Evolutionary conservation across 2,329 filamentous ascomycete species (phyloP).

Genomic region (Sphaceloma murrayae): DNA sequence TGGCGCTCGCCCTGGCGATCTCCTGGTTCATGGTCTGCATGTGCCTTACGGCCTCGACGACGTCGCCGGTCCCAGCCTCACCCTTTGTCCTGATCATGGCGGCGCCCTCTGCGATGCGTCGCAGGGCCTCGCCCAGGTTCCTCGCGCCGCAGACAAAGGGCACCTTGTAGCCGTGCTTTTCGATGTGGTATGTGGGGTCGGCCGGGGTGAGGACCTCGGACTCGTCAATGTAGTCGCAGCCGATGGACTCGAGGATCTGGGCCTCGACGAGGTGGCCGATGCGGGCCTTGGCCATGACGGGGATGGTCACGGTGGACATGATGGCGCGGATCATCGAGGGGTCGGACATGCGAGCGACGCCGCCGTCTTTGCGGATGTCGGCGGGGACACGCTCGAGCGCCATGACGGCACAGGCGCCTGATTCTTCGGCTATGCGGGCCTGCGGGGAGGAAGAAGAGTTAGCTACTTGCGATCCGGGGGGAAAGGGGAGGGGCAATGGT

Average conservation of each 20-base stretch:
- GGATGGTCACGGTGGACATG: constrained; percentile 88
- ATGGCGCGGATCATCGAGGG: constrained; percentile 91
- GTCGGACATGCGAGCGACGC: constrained; percentile 95
- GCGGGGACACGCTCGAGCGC: constrained; percentile 94
- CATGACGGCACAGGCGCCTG: constrained; percentile 94
- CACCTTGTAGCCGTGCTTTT: constrained; percentile 70
- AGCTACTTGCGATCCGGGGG: not conserved
- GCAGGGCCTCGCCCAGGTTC: constrained; percentile 84
- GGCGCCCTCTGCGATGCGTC: constrained; percentile 83
- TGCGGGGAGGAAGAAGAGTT: constrained; percentile 35
- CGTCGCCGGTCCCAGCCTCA: constrained; percentile 92
- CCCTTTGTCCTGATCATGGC: constrained; percentile 99
- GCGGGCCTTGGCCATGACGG: constrained; percentile 97
- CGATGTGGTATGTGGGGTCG: constrained; percentile 82
- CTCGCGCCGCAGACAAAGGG: constrained; percentile 97
- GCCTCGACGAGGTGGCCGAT: constrained; percentile 98
- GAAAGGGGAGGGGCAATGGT: not conserved
- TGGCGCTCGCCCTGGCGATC: constrained; percentile 60
- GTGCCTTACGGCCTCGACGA: constrained; percentile 92
- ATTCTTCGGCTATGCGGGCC: constrained; percentile 94
- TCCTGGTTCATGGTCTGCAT: constrained; percentile 83
- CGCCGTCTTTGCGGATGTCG: constrained; percentile 85
- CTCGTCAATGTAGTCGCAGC: constrained; percentile 97
- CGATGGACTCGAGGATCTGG: constrained; percentile 89
- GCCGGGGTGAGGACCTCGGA: constrained; percentile 94